phyloP scores from a whole-genome alignment of 208 protist species.

The Leishmania tarentolae region DNA sequence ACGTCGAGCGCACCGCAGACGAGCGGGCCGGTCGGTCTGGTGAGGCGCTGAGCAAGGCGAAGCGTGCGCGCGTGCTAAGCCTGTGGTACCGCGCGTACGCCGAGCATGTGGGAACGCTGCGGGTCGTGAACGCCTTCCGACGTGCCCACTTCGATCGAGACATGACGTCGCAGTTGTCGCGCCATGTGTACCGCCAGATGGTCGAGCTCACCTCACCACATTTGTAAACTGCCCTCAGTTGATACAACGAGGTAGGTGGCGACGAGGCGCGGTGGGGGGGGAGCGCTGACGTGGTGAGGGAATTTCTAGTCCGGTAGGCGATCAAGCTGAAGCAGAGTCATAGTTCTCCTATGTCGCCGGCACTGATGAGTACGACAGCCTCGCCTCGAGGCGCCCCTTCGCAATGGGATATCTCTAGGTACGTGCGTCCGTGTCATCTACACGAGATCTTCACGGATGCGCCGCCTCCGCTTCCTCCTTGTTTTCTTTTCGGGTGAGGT shows the following conservation, averaged over 20 bases:
- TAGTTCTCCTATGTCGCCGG: background rate
- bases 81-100: slow-evolving; percentile 69
- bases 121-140: slow-evolving; percentile 68
- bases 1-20: slow-evolving; percentile 32
- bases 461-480: background rate
- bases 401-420: background rate
- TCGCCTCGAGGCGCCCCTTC: background rate
- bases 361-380: background rate
- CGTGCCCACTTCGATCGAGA: slow-evolving; percentile 30
- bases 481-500: too few relatives aligned
- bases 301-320: background rate
- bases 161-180: slow-evolving; percentile 25
- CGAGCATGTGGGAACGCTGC: slow-evolving; percentile 53
- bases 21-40: slow-evolving; percentile 33
- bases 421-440: background rate
- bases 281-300: background rate
- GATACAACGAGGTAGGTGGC: background rate
- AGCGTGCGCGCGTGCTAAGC: slow-evolving; percentile 46
- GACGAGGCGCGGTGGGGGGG: background rate
- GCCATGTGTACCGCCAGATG: slow-evolving; percentile 25
- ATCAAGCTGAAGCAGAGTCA: background rate
- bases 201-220: slow-evolving; percentile 18
- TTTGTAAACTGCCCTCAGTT: background rate
- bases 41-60: slow-evolving; percentile 47
- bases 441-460: background rate